Evolutionary conservation across 2,329 filamentous ascomycete species (phyloP).

Genomic region (Paraconiothyrium brasiliense): DNA sequence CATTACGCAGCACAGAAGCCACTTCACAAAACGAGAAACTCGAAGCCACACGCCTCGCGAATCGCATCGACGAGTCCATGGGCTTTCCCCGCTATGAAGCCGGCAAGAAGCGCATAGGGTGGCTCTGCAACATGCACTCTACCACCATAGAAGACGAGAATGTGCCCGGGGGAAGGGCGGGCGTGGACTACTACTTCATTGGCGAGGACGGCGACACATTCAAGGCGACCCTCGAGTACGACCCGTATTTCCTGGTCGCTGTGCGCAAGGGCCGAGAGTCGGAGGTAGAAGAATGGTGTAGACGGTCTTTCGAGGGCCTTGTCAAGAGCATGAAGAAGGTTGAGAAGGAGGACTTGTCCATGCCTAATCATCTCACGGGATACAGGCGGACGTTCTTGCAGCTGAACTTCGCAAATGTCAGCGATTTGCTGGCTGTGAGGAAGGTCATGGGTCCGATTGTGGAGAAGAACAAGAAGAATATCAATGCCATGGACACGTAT

Average conservation of each 20-base stretch:
- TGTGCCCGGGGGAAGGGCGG: constrained; percentile 83
- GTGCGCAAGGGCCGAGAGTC: constrained; percentile 87
- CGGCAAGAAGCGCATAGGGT: constrained; percentile 84
- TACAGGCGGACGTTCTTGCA: constrained; percentile 89
- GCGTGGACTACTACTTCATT: constrained; percentile 97
- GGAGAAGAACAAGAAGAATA: constrained; percentile 94
- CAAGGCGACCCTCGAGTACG: constrained; percentile 95
- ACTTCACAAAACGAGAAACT: constrained; percentile 93
- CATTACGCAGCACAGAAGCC: constrained; percentile 77
- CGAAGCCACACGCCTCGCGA: constrained; percentile 82
- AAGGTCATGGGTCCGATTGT: constrained; percentile 88
- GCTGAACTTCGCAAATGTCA: constrained; percentile 86
- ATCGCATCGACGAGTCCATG: constrained; percentile 93
- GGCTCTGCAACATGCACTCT: constrained; percentile 94
- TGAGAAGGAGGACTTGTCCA: constrained; percentile 91
- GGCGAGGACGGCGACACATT: constrained; percentile 79
- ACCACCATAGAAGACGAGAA: constrained; percentile 87
- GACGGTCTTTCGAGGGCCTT: constrained; percentile 80
- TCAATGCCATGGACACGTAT: constrained; percentile 98
- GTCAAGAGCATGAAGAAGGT: constrained; percentile 80
- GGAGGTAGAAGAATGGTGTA: constrained; percentile 95
- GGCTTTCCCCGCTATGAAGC: constrained; percentile 93
- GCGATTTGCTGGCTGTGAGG: constrained; percentile 83
- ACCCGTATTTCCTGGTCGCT: constrained; percentile 94
- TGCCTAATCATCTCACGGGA: constrained; percentile 95